Evolutionary conservation across 1,139 yeast genomes (phyloP).

Genomic region (Pneumocystis jirovecii): DNA sequence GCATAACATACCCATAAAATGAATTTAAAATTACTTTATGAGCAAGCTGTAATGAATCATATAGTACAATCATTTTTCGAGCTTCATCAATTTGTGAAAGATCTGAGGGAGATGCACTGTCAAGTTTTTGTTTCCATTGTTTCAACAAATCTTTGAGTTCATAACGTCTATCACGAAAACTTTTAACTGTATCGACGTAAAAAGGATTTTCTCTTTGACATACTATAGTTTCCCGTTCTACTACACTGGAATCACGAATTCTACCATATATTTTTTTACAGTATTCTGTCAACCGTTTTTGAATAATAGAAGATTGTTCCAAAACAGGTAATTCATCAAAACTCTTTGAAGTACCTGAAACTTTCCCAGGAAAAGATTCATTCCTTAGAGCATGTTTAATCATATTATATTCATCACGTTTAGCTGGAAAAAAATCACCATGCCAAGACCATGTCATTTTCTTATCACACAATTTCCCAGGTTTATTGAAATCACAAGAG

Average conservation of each 20-base stretch:
- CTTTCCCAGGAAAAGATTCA: conserved; percentile 49
- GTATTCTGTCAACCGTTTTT: conserved; percentile 70
- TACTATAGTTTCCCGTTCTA: conserved; percentile 82
- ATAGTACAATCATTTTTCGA: conserved; percentile 78
- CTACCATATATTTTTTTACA: conserved; percentile 74
- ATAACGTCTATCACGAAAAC: conserved; percentile 89
- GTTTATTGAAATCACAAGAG: conserved; percentile 89
- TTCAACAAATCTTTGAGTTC: conserved; percentile 90
- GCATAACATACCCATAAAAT: conserved; percentile 95
- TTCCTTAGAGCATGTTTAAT: conserved; percentile 67
- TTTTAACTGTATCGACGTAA: conserved; percentile 85
- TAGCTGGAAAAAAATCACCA: conserved; percentile 88
- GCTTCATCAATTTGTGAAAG: conserved; percentile 59
- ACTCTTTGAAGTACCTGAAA: conserved; percentile 38
- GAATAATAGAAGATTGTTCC: conserved; percentile 65
- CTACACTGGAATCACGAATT: conserved; percentile 65
- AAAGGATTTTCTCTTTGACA: conserved; percentile 98
- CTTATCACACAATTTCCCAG: conserved; percentile 87
- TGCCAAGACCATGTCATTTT: conserved; percentile 96
- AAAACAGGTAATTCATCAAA: conserved; percentile 63
- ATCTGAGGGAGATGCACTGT: conserved; percentile 41
- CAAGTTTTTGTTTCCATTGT: conserved; percentile 77
- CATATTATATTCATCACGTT: conserved; percentile 83
- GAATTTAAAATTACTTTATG: conserved; percentile 95
- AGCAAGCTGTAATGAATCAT: conserved; percentile 90